Percentiles rank a stretch among this genome's conserved stretches.
Evolutionary conservation across 306 rosid species (phyloP).

Genomic region (Begonia masoniana): DNA sequence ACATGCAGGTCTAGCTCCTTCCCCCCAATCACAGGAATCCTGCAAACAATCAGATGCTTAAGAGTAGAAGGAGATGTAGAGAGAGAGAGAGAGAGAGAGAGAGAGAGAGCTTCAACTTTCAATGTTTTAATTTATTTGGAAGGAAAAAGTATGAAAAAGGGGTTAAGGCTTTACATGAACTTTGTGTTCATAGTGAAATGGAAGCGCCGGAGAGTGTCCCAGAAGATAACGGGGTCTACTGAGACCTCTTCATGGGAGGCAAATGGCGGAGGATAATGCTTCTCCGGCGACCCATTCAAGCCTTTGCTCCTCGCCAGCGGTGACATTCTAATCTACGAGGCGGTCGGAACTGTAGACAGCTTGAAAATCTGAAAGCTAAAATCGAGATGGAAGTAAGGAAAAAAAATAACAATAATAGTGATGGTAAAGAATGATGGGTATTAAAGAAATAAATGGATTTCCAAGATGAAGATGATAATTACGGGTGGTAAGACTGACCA

Average conservation of each 20-base stretch:
- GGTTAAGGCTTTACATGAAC: conserved; percentile 48
- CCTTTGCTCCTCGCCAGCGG: conserved; percentile 14
- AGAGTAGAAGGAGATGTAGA: not conserved
- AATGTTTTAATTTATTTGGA: not conserved
- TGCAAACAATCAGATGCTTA: conserved; percentile 9
- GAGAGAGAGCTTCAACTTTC: not conserved
- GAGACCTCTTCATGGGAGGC: conserved; percentile 53
- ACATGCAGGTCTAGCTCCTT: conserved; percentile 88
- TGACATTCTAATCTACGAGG: conserved; percentile 5
- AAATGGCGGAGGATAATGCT: conserved; percentile 56
- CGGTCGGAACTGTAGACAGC: conserved; percentile 5
- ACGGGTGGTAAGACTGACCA: conserved; percentile 22
- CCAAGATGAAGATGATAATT: conserved; percentile 28
- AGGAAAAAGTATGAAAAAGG: not conserved
- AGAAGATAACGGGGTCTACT: conserved; percentile 36
- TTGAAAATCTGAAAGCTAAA: not conserved
- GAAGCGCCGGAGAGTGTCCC: conserved; percentile 89
- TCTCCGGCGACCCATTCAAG: conserved; percentile 16
- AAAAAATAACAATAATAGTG: not conserved
- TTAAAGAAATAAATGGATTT: conserved; percentile 17
- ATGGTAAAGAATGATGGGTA: conserved; percentile 5
- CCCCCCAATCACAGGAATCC: conserved; percentile 99
- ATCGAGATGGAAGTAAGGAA: not conserved
- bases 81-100: not conserved
- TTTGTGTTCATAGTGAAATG: conserved; percentile 69